Base-by-base conservation (phyloP, 345 rosid genomes). In the Salix purpurea region DNA sequence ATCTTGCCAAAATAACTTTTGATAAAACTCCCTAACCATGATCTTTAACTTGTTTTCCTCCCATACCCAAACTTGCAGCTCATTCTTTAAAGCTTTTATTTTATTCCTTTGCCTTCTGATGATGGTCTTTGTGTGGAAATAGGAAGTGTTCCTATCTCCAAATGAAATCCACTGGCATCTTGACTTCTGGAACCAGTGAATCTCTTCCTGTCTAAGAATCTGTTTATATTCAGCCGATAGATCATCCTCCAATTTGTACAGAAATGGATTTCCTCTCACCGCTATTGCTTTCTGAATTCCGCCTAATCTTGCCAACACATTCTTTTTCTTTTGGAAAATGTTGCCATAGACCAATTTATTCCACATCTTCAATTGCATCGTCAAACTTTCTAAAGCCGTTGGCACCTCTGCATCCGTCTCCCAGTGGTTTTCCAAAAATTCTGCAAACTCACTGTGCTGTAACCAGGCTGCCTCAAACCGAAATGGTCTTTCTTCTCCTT, bases 281-380 rank as follows among this genome's bases (percentile, higher is more conserved):
- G 23, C 68, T 4, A 58, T 7, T 1, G 30, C 16, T 4, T 13
- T n/a, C 23, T 54, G 44, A 1, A 24, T 62, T 4, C 54, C 50
- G 1, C 2, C 12, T 0, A 73, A 2, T 0, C 42, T 2, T 0
- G 13, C 18, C 18, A 71, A 0, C 0, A 71, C 34, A 0, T 0
- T n/a, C 2, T 0, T n/a, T n/a, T 73, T 73, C 5, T 21, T 0
- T 0, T n/a, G 4, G 1, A 58, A 8, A 48, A 71, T 50, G 18
- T 71, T 71, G 0, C 65, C 74, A 9, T 50, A 71, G 0, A 34
- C 28, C 0, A 0, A 0, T 0, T 36, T 6, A 58, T 73, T 73
- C 68, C 68, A 73, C 0, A 18, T 8, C 5, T 2, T 1, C 0
- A 58, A 16, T 0, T 61, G 18, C 2, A 0, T 10, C 5, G n/a